Base-by-base conservation (phyloP, 192 early-diverging fungal species). In the Jimgerdemannia lactiflua region DNA sequence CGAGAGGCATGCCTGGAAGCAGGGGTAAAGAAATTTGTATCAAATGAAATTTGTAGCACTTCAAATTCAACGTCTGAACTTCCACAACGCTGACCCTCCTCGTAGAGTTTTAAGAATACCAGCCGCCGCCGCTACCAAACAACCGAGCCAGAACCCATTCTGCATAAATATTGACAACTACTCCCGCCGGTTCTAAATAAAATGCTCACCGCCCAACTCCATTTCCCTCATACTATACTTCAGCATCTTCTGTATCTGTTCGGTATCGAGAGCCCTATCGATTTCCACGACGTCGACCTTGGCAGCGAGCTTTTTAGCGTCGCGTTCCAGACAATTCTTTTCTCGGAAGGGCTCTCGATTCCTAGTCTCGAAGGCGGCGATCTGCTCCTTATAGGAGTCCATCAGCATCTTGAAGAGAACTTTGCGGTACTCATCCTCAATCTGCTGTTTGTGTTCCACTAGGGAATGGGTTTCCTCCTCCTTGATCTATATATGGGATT, bases 341-440 rank as follows among this genome's bases (percentile, higher is more conserved):
- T 95, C 91, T 49, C 89, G 86, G 11, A 91, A 82, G 18, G 96
- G 74, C 29, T 85, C 71, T 42, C 84, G 87, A 76, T 91, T 94
- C 66, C 89, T 91, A 68, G 79, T 85, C 73, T 97, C 95, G n/a
- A 96, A 85, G 42, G 82, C 78, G 39, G 85, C 79, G 59, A 95
- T 88, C 74, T 96, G 94, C 67, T 95, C 91, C 74, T 96, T 95
- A 82, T 94, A 95, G 29, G 90, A 91, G 70, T 97, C 94, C 85
- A 97, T 91, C n/a, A 94, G 75, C 2, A 92, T 89, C 79, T 92
- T 94, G 72, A 93, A 92, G 49, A 88, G 82, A 4, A 95, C 85
- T 77, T 96, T 95, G 42, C 86, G 87, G 83, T 93, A 96, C 74
- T 98, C 94, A 19, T 97, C 95, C 81, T 97, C 95, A 43, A 97